Evolutionary conservation across 2,329 filamentous ascomycete genomes (phyloP).

Genomic region (Alternaria sp.): DNA sequence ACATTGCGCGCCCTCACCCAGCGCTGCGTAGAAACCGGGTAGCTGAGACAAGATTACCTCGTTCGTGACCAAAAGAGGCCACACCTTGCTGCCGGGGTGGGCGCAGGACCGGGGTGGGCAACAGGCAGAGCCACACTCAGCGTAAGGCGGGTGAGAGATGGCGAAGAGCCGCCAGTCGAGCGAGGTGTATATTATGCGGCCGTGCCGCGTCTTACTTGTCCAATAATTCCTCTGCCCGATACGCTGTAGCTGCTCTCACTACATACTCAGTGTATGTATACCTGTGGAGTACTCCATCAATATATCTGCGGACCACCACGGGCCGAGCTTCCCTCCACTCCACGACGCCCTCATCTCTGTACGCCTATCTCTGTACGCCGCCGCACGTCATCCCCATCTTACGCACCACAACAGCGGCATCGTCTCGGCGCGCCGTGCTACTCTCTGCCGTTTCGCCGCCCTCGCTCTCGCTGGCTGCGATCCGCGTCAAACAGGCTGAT

Average conservation of each 20-base stretch:
- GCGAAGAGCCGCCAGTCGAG: slow-evolving; percentile 13
- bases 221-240: too few species aligned
- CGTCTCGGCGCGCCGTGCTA: slow-evolving; percentile 18
- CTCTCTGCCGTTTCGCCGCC: slow-evolving; percentile 24
- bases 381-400: slow-evolving; percentile 27
- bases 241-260: too few species aligned
- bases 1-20: slow-evolving; percentile 29
- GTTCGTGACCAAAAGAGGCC: slow-evolving; percentile 40
- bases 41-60: slow-evolving; percentile 25
- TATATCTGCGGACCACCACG: slow-evolving; percentile 16
- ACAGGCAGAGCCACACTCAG: slow-evolving; percentile 16
- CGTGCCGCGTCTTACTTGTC: slow-evolving; percentile 14
- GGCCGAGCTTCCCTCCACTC: slow-evolving; percentile 21
- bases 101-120: slow-evolving; percentile 24
- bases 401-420: slow-evolving; percentile 20
- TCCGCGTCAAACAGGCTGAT: slow-evolving; percentile 28
- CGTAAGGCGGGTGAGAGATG: slow-evolving; percentile 15
- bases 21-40: slow-evolving; percentile 5
- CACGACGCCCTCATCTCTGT: slow-evolving; percentile 1
- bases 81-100: slow-evolving; percentile 30
- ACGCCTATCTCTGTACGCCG: slow-evolving; percentile 2
- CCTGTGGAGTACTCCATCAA: not conserved
- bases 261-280: not conserved
- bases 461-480: slow-evolving; percentile 11
- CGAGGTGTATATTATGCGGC: slow-evolving; percentile 23